phyloP scores from a whole-genome alignment of 108 stramenopile species.

The Nitzschia palea region DNA sequence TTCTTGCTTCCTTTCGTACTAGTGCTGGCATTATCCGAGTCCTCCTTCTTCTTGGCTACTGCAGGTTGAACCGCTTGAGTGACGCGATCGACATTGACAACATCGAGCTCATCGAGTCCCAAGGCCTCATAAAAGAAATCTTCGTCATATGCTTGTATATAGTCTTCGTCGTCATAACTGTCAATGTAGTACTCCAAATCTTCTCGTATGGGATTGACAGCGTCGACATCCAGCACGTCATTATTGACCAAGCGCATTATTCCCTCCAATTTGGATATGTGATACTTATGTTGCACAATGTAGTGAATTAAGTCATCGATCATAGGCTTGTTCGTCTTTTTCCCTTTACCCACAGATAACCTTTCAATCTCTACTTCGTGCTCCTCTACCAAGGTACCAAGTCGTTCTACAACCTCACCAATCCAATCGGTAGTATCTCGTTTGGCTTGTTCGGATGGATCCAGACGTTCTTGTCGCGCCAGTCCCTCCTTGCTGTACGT shows the following conservation, averaged over 20 bases:
- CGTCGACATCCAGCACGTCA: slow-evolving; percentile 78
- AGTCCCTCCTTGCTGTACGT: slow-evolving; percentile 97
- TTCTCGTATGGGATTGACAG: slow-evolving; percentile 89
- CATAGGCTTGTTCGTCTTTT: slow-evolving; percentile 77
- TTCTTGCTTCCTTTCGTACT: slow-evolving; percentile 17
- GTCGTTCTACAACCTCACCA: slow-evolving; percentile 69
- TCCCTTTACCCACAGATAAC: slow-evolving; percentile 77
- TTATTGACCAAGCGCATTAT: slow-evolving; percentile 96
- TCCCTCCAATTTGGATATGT: slow-evolving; percentile 93
- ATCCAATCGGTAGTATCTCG: slow-evolving; percentile 74
- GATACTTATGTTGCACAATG: slow-evolving; percentile 85
- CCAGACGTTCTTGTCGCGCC: slow-evolving; percentile 73
- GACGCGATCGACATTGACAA: slow-evolving; percentile 83
- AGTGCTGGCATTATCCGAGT: slow-evolving; percentile 43
- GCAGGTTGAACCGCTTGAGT: slow-evolving; percentile 40
- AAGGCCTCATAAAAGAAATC: slow-evolving; percentile 91
- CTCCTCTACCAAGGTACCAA: slow-evolving; percentile 75
- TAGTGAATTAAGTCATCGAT: slow-evolving; percentile 79
- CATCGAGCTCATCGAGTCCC: slow-evolving; percentile 83
- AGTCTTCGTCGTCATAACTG: slow-evolving; percentile 87
- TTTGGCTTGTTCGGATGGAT: slow-evolving; percentile 82
- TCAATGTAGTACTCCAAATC: slow-evolving; percentile 97
- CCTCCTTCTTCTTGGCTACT: slow-evolving; percentile 43
- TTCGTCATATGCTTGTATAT: slow-evolving; percentile 86
- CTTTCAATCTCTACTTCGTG: slow-evolving; percentile 87